Conservation (phyloP, 805 yeast genomes). For the Wickerhamiella parazyma region DNA sequence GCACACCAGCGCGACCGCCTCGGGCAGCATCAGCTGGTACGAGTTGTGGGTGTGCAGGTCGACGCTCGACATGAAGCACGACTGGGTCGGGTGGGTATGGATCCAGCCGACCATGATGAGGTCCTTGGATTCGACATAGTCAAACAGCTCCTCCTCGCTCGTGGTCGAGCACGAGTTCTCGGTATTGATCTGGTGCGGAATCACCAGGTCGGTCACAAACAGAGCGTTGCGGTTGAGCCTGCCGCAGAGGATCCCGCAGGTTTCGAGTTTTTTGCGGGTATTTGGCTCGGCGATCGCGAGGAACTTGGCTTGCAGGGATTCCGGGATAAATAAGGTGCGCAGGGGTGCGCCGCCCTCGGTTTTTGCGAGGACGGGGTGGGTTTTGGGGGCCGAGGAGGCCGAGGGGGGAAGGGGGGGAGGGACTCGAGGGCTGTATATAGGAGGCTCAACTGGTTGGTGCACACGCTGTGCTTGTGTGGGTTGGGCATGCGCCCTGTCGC, state of each 20-base stretch:
- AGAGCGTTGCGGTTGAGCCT: slow-evolving; percentile 47
- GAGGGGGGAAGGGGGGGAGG: background rate
- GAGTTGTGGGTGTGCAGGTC: slow-evolving; percentile 57
- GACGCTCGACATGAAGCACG: slow-evolving; percentile 54
- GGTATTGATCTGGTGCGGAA: slow-evolving; percentile 52
- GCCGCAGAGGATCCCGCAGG: slow-evolving; percentile 58
- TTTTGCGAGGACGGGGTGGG: slow-evolving; percentile 22
- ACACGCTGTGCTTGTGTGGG: too few species aligned
- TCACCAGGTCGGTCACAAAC: slow-evolving; percentile 45
- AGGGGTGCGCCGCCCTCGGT: slow-evolving; percentile 48
- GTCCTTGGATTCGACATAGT: slow-evolving; percentile 40
- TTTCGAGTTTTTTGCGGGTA: slow-evolving; percentile 40
- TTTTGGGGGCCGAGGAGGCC: too few species aligned
- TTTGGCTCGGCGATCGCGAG: slow-evolving; percentile 36
- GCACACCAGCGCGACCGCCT: slow-evolving; percentile 54
- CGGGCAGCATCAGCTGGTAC: slow-evolving; percentile 57
- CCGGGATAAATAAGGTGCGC: slow-evolving; percentile 40
- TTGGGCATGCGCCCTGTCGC: too few species aligned
- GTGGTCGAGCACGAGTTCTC: slow-evolving; percentile 48
- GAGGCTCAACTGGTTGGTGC: too few species aligned
- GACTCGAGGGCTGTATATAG: background rate
- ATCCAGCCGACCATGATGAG: slow-evolving; percentile 61
- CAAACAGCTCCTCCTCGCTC: slow-evolving; percentile 45
- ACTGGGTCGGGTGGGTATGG: slow-evolving; percentile 61
- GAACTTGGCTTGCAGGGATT: slow-evolving; percentile 31